Evolutionary conservation across 1,139 yeast species (phyloP).

Genomic region (Blastobotrys capitulatus): DNA sequence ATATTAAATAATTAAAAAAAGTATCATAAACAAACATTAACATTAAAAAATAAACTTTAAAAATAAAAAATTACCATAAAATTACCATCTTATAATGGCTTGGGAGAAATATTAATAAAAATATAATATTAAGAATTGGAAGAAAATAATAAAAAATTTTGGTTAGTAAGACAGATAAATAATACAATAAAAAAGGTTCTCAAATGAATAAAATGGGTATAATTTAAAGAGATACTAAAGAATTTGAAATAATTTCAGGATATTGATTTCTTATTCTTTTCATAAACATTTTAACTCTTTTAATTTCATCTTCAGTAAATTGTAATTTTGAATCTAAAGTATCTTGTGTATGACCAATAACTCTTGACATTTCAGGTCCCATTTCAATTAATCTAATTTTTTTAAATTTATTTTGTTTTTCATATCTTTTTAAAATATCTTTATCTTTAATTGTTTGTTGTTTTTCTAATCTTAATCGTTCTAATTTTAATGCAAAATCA

Average conservation of each 20-base stretch:
- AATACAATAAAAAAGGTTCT: slow-evolving; percentile 2
- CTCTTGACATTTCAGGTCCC: slow-evolving; percentile 10
- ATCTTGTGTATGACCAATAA: slow-evolving; percentile 14
- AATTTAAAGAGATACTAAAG: too few species aligned
- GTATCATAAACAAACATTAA: too few species aligned
- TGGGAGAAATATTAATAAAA: too few species aligned
- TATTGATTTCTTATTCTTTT: neutral
- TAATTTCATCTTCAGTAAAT: slow-evolving; percentile 42
- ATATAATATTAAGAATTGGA: too few species aligned
- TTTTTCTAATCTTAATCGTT: slow-evolving; percentile 8
- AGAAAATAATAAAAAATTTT: too few species aligned
- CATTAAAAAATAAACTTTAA: too few species aligned
- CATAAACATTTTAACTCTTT: slow-evolving; percentile 25
- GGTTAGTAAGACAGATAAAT: neutral
- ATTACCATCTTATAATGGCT: too few species aligned
- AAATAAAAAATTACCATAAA: too few species aligned
- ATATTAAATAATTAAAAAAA: too few species aligned
- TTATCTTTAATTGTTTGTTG: slow-evolving; percentile 8
- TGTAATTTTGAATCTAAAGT: slow-evolving; percentile 39
- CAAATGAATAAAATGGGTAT: too few species aligned
- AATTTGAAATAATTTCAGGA: slow-evolving; percentile 1
- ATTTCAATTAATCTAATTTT: slow-evolving; percentile 3
- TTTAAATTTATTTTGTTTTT: neutral
- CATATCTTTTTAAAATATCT: slow-evolving; percentile 1
- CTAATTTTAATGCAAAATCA: slow-evolving; percentile 12